phyloP scores from a whole-genome alignment of 257 asterid species.

The Cordia subcordata region DNA sequence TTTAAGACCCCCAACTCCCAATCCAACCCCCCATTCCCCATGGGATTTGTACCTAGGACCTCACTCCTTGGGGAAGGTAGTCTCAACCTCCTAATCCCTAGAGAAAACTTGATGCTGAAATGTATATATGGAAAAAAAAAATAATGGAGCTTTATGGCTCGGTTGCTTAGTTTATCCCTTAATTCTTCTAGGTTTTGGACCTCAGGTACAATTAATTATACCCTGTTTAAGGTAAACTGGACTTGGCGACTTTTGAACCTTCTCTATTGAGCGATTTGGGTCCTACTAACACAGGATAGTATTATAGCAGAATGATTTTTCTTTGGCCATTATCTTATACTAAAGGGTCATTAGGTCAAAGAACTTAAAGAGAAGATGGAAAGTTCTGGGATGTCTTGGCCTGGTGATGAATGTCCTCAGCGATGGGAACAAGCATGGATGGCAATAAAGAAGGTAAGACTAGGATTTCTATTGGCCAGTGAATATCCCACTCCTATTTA shows the following conservation, averaged over 20 bases:
- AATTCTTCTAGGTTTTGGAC: neutral
- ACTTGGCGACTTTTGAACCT: neutral
- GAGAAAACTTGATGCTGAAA: neutral
- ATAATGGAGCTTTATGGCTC: neutral
- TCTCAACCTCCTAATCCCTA: no score
- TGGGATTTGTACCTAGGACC: no score
- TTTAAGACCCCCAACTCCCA: no score
- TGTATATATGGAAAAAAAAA: neutral
- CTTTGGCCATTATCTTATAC: neutral
- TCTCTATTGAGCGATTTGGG: neutral
- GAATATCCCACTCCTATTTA: neutral
- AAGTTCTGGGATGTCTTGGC: conserved; percentile 98
- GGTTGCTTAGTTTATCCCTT: neutral
- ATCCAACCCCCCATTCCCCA: no score
- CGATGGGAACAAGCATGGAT: conserved; percentile 99
- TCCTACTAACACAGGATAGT: neutral
- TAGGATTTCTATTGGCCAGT: neutral
- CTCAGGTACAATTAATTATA: neutral
- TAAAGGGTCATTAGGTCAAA: conserved; percentile 43
- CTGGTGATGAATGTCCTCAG: conserved; percentile 93
- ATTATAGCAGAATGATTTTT: neutral
- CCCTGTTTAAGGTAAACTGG: neutral
- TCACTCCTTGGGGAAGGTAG: no score
- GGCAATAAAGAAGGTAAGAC: conserved; percentile 82
- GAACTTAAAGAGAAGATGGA: conserved; percentile 87